These are phyloP conservation scores for Hansenula lynferdii DNA, from an alignment of 1,139 yeast species.

Conservation along the genomic window DNA sequence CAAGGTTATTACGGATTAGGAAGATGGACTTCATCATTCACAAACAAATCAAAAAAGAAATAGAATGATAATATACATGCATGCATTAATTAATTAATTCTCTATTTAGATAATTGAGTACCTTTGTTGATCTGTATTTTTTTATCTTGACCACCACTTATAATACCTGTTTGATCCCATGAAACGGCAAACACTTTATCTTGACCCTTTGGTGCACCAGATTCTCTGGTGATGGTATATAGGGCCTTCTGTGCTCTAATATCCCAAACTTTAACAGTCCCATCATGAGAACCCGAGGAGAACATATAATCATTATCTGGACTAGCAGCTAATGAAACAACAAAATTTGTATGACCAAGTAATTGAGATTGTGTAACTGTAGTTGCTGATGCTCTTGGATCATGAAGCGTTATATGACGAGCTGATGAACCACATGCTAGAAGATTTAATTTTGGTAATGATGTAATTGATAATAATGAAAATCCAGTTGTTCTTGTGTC, in stretches of 20 bases:
- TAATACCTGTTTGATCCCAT: conserved; percentile 77
- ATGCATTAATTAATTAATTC: background rate
- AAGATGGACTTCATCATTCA: conserved; percentile 27
- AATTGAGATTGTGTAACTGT: conserved; percentile 61
- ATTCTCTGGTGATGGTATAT: conserved; percentile 77
- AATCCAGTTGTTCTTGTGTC: conserved; percentile 90
- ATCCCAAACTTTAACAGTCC: conserved; percentile 95
- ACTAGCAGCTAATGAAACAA: conserved; percentile 67
- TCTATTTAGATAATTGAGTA: conserved; percentile 29
- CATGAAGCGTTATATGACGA: conserved; percentile 89
- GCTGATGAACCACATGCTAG: conserved; percentile 94
- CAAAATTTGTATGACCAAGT: conserved; percentile 89
- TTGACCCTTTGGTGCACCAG: conserved; percentile 33
- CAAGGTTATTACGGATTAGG: conserved; percentile 70
- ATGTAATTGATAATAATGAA: conserved; percentile 72
- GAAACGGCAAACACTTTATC: conserved; percentile 80
- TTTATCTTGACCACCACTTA: conserved; percentile 94
- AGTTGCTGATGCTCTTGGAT: conserved; percentile 65
- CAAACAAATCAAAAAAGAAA: background rate
- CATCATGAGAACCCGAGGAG: conserved; percentile 91
- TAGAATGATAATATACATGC: background rate
- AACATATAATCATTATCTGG: conserved; percentile 78
- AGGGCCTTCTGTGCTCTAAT: conserved; percentile 81
- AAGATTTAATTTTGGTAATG: conserved; percentile 59
- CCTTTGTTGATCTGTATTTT: conserved; percentile 82